Evolutionary conservation across 2,329 filamentous ascomycete genomes (phyloP).

Genomic region (Colletotrichum endophyticum): DNA sequence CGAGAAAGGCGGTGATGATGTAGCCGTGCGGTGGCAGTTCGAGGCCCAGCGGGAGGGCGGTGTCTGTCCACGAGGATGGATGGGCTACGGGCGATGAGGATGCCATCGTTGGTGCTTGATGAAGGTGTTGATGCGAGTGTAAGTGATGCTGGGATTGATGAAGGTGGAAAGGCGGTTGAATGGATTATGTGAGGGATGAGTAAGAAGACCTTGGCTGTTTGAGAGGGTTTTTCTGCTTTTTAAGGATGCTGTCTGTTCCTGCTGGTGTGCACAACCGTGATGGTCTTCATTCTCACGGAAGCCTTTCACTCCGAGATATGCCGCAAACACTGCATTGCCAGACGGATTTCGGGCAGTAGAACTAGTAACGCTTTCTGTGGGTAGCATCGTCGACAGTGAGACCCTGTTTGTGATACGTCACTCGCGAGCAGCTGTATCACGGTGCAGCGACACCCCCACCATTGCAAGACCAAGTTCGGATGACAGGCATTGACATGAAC

Average conservation of each 20-base stretch:
- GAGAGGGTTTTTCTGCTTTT: background rate
- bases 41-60: background rate
- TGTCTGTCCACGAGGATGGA: background rate
- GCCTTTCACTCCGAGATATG: background rate
- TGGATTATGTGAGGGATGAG: background rate
- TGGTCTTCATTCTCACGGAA: background rate
- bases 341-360: background rate
- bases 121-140: no score
- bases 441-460: background rate
- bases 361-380: background rate
- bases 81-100: background rate
- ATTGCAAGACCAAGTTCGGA: background rate
- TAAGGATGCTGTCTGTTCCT: fast-evolving
- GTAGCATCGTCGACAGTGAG: background rate
- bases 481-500: background rate
- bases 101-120: background rate
- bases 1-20: background rate
- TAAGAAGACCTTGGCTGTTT: background rate
- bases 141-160: background rate
- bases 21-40: background rate
- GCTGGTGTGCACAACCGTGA: background rate
- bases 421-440: background rate
- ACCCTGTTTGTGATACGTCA: background rate
- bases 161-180: background rate
- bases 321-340: fast-evolving